These are phyloP conservation scores for Pyropia yezoensis DNA, from an alignment of 23 red algal species.

Conservation along the genomic window DNA sequence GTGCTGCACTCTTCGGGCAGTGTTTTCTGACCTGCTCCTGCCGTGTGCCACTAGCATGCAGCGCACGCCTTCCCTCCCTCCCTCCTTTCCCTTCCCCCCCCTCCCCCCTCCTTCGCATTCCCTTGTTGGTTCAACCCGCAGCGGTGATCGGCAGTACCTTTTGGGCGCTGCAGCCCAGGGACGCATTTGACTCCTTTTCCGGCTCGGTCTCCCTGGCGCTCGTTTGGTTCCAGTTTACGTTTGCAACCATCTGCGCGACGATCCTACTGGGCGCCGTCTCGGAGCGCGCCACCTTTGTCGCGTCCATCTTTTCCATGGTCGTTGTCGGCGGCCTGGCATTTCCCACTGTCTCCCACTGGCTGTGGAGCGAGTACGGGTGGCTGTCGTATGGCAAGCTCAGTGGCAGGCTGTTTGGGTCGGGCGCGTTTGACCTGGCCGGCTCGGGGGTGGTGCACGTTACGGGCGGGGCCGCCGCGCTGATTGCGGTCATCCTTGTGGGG, in stretches of 20 bases:
- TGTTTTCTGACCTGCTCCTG: too few relatives aligned
- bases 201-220: background rate
- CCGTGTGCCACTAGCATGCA: too few relatives aligned
- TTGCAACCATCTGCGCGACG: slow-evolving; percentile 24
- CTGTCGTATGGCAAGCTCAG: background rate
- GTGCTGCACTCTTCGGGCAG: too few relatives aligned
- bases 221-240: slow-evolving; percentile 33
- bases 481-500: slow-evolving; percentile 33
- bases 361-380: slow-evolving; percentile 42
- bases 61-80: too few relatives aligned
- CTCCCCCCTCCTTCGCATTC: too few relatives aligned
- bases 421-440: slow-evolving; percentile 51
- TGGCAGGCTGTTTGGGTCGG: background rate
- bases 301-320: slow-evolving; percentile 10
- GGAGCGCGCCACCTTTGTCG: slow-evolving; percentile 20
- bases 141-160: too few relatives aligned
- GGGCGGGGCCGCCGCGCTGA: slow-evolving; percentile 3
- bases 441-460: slow-evolving; percentile 45
- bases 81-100: too few relatives aligned
- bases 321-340: slow-evolving; percentile 33
- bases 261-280: slow-evolving; percentile 33
- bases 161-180: too few relatives aligned
- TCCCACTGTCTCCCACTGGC: slow-evolving; percentile 33
- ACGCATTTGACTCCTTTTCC: too few relatives aligned
- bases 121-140: too few relatives aligned